These are phyloP conservation scores for Mycena pura DNA, from an alignment of 768 basidiomycete species.

Conservation along the genomic window DNA sequence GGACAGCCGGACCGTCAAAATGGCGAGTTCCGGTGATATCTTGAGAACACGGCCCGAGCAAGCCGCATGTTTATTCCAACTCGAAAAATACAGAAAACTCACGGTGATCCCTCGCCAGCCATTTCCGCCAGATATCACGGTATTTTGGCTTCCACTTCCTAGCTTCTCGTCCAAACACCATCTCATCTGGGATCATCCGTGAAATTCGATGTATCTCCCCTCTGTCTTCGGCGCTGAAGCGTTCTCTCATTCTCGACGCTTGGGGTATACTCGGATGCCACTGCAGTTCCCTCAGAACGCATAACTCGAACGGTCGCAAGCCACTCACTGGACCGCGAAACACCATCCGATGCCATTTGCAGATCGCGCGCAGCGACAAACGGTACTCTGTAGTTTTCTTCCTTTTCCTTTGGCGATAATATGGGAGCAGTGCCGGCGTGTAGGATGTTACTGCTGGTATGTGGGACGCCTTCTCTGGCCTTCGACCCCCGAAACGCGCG, in stretches of 20 bases:
- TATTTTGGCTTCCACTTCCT: slow-evolving; percentile 36
- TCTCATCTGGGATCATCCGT: slow-evolving; percentile 44
- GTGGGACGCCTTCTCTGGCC: not conserved
- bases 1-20: not conserved
- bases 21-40: not conserved
- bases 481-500: slow-evolving; percentile 11
- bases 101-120: slow-evolving; percentile 41
- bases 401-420: slow-evolving; percentile 37
- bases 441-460: slow-evolving; percentile 41
- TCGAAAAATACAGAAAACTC: slow-evolving; percentile 5
- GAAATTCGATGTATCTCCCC: slow-evolving; percentile 50
- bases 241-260: slow-evolving; percentile 40
- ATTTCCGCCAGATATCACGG: slow-evolving; percentile 44
- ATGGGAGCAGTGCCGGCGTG: slow-evolving; percentile 46
- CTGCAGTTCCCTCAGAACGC: slow-evolving; percentile 26
- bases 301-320: not conserved
- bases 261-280: slow-evolving; percentile 42
- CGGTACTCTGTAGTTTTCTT: slow-evolving; percentile 31
- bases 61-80: no score
- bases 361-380: slow-evolving; percentile 43
- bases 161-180: slow-evolving; percentile 35
- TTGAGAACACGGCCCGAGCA: not conserved
- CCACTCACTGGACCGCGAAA: slow-evolving; percentile 47
- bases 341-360: slow-evolving; percentile 57
- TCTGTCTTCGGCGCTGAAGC: slow-evolving; percentile 45